Evolutionary conservation across 345 rosid species (phyloP), one percentile per base, ranked within the genome.

Genomic region (Citrus sp.): DNA sequence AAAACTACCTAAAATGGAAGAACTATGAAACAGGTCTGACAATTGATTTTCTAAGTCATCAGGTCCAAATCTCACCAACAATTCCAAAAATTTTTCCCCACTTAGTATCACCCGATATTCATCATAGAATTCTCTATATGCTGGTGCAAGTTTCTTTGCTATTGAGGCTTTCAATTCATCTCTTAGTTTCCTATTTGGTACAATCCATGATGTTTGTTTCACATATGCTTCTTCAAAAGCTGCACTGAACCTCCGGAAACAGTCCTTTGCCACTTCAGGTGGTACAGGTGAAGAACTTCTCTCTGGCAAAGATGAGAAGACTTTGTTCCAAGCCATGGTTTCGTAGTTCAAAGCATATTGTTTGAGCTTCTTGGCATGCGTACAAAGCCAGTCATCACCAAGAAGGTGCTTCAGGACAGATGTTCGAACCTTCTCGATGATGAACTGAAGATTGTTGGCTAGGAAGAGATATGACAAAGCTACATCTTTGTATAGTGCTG

Each of bases 391-490:
- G 59, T 89, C 89, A 6, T 88, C 90, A 34, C 99, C 95, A 18
- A 94, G 92, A 78, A 91, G 85, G 60, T 85, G 24, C 71, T 80
- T 86, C 37, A 96, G 86, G 70, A 78, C 80, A 68, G 89, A 84
- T 67, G 87, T 81, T 19, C 77, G 74, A 37, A 92, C 97, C 24
- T 84, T 93, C 46, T 81, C 81, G 0, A 89, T 78, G 60, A 94
- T 85, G 85, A 82, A 90, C 54, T 89, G 87, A 46, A 94, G 93
- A 70, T 96, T 96, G 87, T 90, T 96, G 12, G 98, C 94, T 7
- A 92, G 87, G 88, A 92, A 96, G 73, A 96, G 89, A 76, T 96
- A 92, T 0, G 95, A 88, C 64, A 90, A 78, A 5, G 98, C 80
- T 27, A 84, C 88, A 37, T 96, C 95, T 77, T 88, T 91, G 92